These are phyloP conservation scores for Poterioochromonas sp. DNA, from an alignment of 352 stramenopile genomes.

Conservation along the genomic window DNA sequence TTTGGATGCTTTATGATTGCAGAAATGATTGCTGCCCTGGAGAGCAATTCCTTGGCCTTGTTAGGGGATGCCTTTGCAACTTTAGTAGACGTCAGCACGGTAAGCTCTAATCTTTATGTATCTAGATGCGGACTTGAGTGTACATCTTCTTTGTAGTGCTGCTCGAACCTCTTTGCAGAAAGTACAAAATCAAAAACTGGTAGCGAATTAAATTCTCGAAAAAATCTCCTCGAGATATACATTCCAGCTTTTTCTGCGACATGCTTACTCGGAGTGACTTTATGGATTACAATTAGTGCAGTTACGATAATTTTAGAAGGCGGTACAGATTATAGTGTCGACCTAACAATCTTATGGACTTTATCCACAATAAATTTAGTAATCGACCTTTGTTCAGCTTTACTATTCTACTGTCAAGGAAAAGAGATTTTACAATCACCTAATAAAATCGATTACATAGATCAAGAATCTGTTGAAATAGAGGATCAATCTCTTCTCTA, in stretches of 20 bases:
- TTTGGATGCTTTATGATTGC: background rate
- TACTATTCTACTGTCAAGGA: background rate
- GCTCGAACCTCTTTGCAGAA: background rate
- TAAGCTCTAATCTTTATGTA: no score
- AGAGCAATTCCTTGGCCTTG: background rate
- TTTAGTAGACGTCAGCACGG: conserved; percentile 9
- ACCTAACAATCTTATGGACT: background rate
- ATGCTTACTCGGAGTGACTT: background rate
- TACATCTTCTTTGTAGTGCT: no score
- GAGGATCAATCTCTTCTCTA: background rate
- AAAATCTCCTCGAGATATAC: background rate
- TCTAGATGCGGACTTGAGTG: no score
- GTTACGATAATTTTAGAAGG: background rate
- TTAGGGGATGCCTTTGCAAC: background rate
- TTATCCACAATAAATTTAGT: background rate
- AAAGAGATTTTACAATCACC: background rate
- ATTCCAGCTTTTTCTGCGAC: background rate
- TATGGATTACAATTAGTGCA: background rate
- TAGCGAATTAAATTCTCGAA: background rate
- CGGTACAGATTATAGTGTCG: background rate
- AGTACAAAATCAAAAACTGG: background rate
- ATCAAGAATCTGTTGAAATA: background rate
- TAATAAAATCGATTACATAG: no score
- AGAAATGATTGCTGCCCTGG: conserved; percentile 16
- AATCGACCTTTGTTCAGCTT: background rate